phyloP scores from a whole-genome alignment of 306 rosid genomes.

The Pueraria montana region DNA sequence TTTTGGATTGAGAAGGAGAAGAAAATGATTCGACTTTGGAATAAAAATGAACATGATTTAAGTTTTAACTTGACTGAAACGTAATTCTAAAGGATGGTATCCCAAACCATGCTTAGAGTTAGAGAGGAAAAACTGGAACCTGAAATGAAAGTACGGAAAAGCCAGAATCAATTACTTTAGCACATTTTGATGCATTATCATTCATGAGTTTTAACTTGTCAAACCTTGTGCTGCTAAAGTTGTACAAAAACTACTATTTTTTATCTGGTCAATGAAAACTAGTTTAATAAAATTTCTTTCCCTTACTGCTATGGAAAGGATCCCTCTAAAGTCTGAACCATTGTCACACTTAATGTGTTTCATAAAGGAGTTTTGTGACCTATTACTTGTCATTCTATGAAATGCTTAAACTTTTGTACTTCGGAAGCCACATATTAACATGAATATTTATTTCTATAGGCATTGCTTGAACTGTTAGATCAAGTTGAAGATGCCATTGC shows the following conservation, averaged over 20 bases:
- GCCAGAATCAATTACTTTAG: conserved; percentile 17
- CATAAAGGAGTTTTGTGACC: conserved; percentile 25
- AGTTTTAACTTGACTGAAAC: conserved; percentile 13
- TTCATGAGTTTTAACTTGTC: neutral
- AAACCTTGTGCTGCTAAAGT: conserved; percentile 11
- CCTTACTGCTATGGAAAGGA: neutral
- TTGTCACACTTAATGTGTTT: conserved; percentile 11
- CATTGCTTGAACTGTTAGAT: conserved; percentile 95
- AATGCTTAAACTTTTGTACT: conserved; percentile 13
- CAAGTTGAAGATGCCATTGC: conserved; percentile 92
- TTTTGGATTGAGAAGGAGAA: conserved; percentile 6
- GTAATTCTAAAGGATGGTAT: conserved; percentile 22
- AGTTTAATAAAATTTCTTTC: conserved; percentile 11
- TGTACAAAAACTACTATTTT: neutral
- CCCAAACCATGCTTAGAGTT: conserved; percentile 22
- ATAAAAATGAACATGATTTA: conserved; percentile 15
- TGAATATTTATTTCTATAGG: conserved; percentile 57
- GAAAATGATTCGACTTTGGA: conserved; percentile 28
- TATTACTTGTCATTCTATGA: conserved; percentile 27
- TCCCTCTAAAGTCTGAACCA: conserved; percentile 17
- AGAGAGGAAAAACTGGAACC: conserved; percentile 29
- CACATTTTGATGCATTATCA: neutral
- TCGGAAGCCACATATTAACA: conserved; percentile 21
- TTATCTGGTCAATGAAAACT: conserved; percentile 1
- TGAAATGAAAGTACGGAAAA: neutral